phyloP scores from a whole-genome alignment of 1,139 yeast genomes.

The Ashbya aceris region DNA sequence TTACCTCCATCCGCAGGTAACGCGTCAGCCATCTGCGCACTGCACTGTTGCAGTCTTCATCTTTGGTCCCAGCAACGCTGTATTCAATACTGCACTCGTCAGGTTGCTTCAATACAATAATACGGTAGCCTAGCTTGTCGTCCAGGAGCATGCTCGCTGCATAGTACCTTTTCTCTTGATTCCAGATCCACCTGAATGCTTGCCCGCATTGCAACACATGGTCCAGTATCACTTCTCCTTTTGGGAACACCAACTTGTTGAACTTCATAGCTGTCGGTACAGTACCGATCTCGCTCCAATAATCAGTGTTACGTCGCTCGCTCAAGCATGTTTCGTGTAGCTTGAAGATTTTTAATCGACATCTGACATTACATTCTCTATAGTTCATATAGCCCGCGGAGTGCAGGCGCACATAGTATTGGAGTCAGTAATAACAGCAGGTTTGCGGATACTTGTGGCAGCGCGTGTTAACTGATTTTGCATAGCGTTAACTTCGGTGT shows the following conservation, averaged over 20 bases:
- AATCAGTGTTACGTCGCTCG: no score
- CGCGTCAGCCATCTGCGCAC: conserved; percentile 34
- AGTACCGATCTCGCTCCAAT: no score
- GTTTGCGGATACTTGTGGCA: no score
- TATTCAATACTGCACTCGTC: conserved; percentile 17
- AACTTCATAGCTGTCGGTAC: neutral
- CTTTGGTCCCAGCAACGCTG: conserved; percentile 11
- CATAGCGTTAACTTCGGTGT: no score
- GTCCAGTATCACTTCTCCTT: conserved; percentile 48
- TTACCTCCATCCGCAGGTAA: conserved; percentile 60
- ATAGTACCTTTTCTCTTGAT: conserved; percentile 17
- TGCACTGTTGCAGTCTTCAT: conserved; percentile 24
- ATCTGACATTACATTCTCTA: no score
- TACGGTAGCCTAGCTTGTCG: conserved; percentile 14
- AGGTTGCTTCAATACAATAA: conserved; percentile 33
- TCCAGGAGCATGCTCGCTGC: conserved; percentile 19
- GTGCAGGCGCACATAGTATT: no score
- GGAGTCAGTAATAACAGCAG: no score
- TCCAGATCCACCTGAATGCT: conserved; percentile 42
- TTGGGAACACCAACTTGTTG: conserved; percentile 4
- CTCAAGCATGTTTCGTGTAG: no score
- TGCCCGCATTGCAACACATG: conserved; percentile 85
- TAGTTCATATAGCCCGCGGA: no score
- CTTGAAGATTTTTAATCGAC: no score
- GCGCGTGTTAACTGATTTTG: no score